Base-by-base conservation (phyloP, 345 rosid species). In the Aethionema arabicum region DNA sequence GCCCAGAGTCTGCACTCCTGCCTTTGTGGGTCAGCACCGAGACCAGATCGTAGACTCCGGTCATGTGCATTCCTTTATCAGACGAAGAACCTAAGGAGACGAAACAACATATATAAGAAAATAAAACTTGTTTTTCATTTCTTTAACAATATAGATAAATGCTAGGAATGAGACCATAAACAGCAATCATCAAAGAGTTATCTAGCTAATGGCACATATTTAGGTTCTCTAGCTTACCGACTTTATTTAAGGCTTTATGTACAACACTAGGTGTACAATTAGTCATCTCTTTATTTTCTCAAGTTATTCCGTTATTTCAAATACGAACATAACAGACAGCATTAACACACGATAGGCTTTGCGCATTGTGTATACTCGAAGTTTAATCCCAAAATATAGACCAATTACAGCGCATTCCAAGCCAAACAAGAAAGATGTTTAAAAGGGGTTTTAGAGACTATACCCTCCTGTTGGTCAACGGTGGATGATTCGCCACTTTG, bases 1-100 rank as follows among this genome's bases (percentile, higher is more conserved):
- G 90, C 32, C 93, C 86, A n/a, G 95, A 92, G 77, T 87, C 91
- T 15, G 93, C 97, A 53, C 97, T 85, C 69, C 89, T 82, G 41
- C 91, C 96, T 83, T 86, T 89, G 64, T 86, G 93, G 32, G 98
- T 92, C 62, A 86, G 79, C 59, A 86, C 84, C 11, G 91, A 85
- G 78, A 85, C 89, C 78, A 89, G 66, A 69, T 87, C 93, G 68
- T 92, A 92, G 44, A 92, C 53, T 68, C 88, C 95, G 9, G 91
- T 89, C 63, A 86, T 69, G 15, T 72, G 81, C 30, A 73, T 39
- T 56, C 74, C 82, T 52, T 78, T 75, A 32, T 48, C 80, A 36
- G 86, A 66, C 5, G 73, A 52, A 69, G 14, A 72, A 57, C 77
- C 81, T 77, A 69, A 53, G 70, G 16, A 16, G 67, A 6, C 49